Conservation (phyloP, 441 rosid species). For the Kokia cookei region DNA sequence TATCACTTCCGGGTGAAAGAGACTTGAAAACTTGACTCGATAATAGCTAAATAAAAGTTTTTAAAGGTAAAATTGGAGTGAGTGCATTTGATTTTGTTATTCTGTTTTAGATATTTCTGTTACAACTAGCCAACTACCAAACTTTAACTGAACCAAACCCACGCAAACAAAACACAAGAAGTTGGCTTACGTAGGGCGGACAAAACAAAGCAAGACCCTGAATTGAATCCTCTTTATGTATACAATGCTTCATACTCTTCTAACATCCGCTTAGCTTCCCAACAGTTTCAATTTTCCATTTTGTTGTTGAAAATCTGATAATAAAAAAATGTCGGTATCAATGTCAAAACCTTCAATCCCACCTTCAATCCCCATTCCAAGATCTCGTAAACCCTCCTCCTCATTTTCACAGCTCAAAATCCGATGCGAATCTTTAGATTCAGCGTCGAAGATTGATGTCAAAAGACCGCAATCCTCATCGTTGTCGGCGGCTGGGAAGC, state of each 20-base stretch:
- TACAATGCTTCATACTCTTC: not conserved
- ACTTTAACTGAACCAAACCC: not conserved
- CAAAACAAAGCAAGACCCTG: conserved; percentile 10
- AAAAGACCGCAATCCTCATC: conserved; percentile 8
- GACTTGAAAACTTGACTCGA: too few relatives aligned
- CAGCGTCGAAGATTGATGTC: not conserved
- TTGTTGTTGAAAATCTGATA: not conserved
- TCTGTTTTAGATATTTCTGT: not conserved
- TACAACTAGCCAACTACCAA: not conserved
- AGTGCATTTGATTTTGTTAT: not conserved
- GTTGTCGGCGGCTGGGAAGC: conserved; percentile 10
- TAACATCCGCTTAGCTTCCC: not conserved
- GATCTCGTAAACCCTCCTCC: conserved; percentile 7
- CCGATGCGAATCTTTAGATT: conserved; percentile 41
- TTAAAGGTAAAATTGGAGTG: too few relatives aligned
- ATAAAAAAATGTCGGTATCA: conserved; percentile 36
- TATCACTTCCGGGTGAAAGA: too few relatives aligned
- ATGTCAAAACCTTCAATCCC: conserved; percentile 47
- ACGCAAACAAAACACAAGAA: not conserved
- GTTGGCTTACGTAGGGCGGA: conserved; percentile 9
- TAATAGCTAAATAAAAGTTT: too few relatives aligned
- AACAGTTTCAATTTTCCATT: not conserved
- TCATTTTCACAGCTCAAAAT: conserved; percentile 15
- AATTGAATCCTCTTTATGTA: not conserved
- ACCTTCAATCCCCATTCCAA: conserved; percentile 28